Evolutionary conservation across 106 monocot species (phyloP).

Genomic region (Dioscorea dumetorum): DNA sequence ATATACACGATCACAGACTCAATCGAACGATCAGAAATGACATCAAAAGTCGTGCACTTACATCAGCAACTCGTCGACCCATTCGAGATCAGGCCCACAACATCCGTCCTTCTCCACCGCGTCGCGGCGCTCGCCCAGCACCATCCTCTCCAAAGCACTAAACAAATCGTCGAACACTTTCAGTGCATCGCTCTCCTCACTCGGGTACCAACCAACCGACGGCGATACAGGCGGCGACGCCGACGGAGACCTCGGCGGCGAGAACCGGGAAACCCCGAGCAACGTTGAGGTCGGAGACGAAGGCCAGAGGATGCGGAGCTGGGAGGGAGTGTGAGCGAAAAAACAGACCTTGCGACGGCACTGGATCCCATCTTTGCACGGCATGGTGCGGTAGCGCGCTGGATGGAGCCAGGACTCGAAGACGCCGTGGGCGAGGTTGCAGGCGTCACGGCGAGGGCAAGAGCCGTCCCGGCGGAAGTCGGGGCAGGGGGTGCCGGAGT

Average conservation of each 20-base stretch:
- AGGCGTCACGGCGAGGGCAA: slow-evolving; percentile 65
- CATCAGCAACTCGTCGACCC: slow-evolving; percentile 6
- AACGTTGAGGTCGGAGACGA: slow-evolving; percentile 28
- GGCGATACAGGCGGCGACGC: slow-evolving; percentile 59
- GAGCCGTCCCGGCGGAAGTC: slow-evolving; percentile 14
- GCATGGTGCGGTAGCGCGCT: slow-evolving; percentile 76
- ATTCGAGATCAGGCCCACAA: slow-evolving; percentile 2
- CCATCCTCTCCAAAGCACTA: too few species aligned
- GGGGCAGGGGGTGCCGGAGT: slow-evolving; percentile 41
- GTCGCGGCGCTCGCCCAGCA: too few species aligned
- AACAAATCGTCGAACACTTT: too few species aligned
- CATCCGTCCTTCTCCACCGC: background rate
- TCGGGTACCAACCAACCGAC: background rate
- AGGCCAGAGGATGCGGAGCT: slow-evolving; percentile 40
- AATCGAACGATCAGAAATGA: too few species aligned
- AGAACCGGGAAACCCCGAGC: slow-evolving; percentile 6
- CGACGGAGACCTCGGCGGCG: slow-evolving; percentile 35
- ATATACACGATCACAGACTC: too few species aligned
- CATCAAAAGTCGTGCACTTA: background rate
- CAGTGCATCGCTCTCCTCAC: too few species aligned
- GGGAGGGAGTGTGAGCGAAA: slow-evolving; percentile 71
- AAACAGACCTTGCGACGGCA: slow-evolving; percentile 62
- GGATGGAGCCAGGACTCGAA: slow-evolving; percentile 98
- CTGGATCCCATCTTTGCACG: slow-evolving; percentile 83
- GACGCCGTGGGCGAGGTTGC: slow-evolving; percentile 83